These are phyloP conservation scores for Dryadomyces sulphureus DNA, from an alignment of 2,329 filamentous ascomycete genomes.

Conservation along the genomic window DNA sequence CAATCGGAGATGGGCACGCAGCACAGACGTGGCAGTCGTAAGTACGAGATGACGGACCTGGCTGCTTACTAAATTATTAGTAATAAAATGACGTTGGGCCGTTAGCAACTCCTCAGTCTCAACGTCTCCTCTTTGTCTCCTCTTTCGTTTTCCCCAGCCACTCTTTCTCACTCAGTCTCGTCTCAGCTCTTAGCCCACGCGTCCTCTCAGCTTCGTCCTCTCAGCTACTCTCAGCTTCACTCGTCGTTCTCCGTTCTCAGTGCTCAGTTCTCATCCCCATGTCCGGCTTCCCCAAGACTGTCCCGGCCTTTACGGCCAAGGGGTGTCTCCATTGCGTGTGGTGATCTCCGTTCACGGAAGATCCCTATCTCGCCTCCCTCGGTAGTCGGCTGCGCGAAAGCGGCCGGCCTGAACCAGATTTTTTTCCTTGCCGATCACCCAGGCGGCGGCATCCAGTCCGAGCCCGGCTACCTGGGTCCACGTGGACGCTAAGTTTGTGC, in stretches of 20 bases:
- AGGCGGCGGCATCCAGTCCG: conserved; percentile 20
- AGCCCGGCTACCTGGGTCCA: conserved; percentile 22
- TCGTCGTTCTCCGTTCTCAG: background rate
- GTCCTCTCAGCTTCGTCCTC: too few relatives aligned
- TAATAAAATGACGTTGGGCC: too few relatives aligned
- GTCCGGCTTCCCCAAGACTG: conserved; percentile 23
- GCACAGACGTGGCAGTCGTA: too few relatives aligned
- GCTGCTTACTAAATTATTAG: too few relatives aligned
- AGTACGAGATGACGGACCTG: too few relatives aligned
- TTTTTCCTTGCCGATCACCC: conserved; percentile 12
- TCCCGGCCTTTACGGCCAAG: conserved; percentile 24
- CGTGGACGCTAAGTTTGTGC: conserved; percentile 22
- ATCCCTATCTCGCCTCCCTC: conserved; percentile 16
- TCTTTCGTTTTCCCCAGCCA: too few relatives aligned
- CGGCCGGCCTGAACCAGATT: conserved; percentile 18
- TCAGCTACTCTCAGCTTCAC: background rate
- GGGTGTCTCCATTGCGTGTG: conserved; percentile 9
- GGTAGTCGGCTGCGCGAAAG: conserved; percentile 15
- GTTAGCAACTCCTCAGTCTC: too few relatives aligned
- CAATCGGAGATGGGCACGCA: too few relatives aligned
- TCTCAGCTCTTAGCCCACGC: too few relatives aligned
- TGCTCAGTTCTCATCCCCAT: conserved; percentile 13
- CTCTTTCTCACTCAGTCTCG: too few relatives aligned
- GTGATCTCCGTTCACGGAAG: conserved; percentile 2
- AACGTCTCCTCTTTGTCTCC: too few relatives aligned